Evolutionary conservation across 1,284 basidiomycete species (phyloP), one percentile per base, ranked within the genome.

Genomic region (Pholiota adiposa): DNA sequence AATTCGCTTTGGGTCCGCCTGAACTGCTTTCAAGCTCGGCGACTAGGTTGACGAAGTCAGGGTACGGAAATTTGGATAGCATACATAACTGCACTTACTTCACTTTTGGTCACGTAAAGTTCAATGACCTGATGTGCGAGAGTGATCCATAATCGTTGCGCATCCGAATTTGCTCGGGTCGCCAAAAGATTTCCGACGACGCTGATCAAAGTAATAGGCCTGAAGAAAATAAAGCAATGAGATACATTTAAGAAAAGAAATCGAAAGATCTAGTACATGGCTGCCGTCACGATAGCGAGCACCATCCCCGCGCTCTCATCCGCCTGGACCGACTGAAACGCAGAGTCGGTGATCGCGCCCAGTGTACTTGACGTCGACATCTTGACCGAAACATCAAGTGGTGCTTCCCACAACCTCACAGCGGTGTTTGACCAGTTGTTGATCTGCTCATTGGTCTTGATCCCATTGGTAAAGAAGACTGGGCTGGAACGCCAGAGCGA

Each of bases 141-240:
- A n/a, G 80, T 75, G 49, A 89, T 83, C 83, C 88, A 90, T 67
- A 91, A 77, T 19, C 86, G 79, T 68, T 92, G 88, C 1, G 77
- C 75, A 54, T 88, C 84, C 4, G 82, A 67, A 62, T 90, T 87
- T 7, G 78, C 77, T 50, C 90, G 77, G 18, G 82, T 72, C 57
- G 82, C 75, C 36, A 92, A 70, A 18, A 92, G 73, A 60, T 85
- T 84, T 27, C 79, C 82, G 6, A 81, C 78, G n/a, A 87, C 75
- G 18, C 82, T 83, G 29, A 85, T 73, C 33, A 92, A 70, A 12
- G 82, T 82, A 5, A 79, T 73, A 7, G 86, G 82, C 31, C 89
- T 90, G 63, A 23, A 61, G 52, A 34, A 36, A 18, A 46, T 38
- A 41, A 18, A 58, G 27, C 41, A 40, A 56, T 33, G 50, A 38